phyloP scores from a whole-genome alignment of 2,329 filamentous ascomycete genomes.

The Cryphonectria japonica region DNA sequence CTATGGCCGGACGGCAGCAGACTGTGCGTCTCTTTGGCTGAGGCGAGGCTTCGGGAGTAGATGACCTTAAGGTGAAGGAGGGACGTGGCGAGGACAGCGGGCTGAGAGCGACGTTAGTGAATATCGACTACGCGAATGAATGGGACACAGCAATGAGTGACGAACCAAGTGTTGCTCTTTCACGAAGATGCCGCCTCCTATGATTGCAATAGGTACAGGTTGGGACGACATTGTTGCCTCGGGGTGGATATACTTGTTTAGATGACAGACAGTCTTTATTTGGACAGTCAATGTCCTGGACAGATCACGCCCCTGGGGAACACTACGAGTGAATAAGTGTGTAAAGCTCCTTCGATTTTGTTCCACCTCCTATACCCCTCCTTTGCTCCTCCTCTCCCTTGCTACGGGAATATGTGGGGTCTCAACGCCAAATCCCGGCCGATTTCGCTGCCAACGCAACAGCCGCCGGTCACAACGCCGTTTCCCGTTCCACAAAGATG shows the following conservation, averaged over 20 bases:
- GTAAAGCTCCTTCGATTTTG: not conserved
- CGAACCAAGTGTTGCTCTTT: slow-evolving; percentile 60
- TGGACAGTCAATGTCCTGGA: not conserved
- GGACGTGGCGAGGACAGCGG: slow-evolving; percentile 29
- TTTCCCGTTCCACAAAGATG: slow-evolving; percentile 1
- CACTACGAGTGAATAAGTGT: not conserved
- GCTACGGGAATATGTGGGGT: slow-evolving; percentile 7
- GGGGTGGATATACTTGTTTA: not conserved
- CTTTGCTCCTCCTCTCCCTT: not conserved
- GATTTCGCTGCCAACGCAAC: slow-evolving; percentile 1
- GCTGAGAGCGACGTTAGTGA: slow-evolving; percentile 18
- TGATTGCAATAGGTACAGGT: slow-evolving; percentile 51
- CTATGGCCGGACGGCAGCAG: slow-evolving; percentile 38
- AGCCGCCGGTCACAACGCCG: not conserved
- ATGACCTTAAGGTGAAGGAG: slow-evolving; percentile 60
- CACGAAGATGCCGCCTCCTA: slow-evolving; percentile 67
- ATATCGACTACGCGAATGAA: not conserved
- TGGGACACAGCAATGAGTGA: slow-evolving; percentile 3
- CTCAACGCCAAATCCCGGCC: not conserved
- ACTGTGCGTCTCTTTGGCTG: slow-evolving; percentile 45
- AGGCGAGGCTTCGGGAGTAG: slow-evolving; percentile 62
- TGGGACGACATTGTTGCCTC: slow-evolving; percentile 3
- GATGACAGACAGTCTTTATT: not conserved
- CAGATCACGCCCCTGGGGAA: not conserved
- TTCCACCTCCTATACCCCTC: not conserved